Evolutionary conservation across 225 moss, liverwort and hornwort genomes (phyloP).

Genomic region (Sphagnum contortum): DNA sequence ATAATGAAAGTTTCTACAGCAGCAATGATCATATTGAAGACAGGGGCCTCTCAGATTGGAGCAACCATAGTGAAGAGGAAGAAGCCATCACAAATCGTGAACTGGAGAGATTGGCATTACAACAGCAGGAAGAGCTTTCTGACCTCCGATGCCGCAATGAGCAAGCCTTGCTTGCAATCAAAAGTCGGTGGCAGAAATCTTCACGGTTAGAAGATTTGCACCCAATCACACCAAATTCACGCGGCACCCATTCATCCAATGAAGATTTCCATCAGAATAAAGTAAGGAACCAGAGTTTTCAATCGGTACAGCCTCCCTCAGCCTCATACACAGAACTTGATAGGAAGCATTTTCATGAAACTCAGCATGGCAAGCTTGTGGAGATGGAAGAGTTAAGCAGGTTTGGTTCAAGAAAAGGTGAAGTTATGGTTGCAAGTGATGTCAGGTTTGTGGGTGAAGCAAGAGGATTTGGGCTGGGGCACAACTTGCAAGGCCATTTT

Average conservation of each 20-base stretch:
- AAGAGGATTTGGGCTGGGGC: constrained; percentile 29
- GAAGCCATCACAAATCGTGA: constrained; percentile 29
- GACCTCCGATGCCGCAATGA: constrained; percentile 37
- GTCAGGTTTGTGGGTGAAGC: constrained; percentile 18
- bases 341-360: constrained; percentile 26
- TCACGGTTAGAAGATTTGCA: background rate
- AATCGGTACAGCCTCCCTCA: constrained; percentile 10
- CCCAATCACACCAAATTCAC: constrained; percentile 19
- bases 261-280: constrained; percentile 10
- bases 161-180: constrained; percentile 31
- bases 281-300: constrained; percentile 3
- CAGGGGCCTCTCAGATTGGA: constrained; percentile 8
- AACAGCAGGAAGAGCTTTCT: constrained; percentile 36
- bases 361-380: constrained; percentile 27
- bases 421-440: constrained; percentile 5
- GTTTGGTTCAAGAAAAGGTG: background rate
- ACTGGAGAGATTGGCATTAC: constrained; percentile 36
- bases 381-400: constrained; percentile 17
- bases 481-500: constrained; percentile 42
- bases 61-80: constrained; percentile 37
- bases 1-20: constrained; percentile 11
- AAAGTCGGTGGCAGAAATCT: constrained; percentile 23
- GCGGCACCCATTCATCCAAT: constrained; percentile 19
- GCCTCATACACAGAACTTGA: constrained; percentile 23
- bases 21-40: too few species aligned